These are phyloP conservation scores for Coemansia sp. DNA, from an alignment of 192 early-diverging fungal genomes.

Conservation along the genomic window DNA sequence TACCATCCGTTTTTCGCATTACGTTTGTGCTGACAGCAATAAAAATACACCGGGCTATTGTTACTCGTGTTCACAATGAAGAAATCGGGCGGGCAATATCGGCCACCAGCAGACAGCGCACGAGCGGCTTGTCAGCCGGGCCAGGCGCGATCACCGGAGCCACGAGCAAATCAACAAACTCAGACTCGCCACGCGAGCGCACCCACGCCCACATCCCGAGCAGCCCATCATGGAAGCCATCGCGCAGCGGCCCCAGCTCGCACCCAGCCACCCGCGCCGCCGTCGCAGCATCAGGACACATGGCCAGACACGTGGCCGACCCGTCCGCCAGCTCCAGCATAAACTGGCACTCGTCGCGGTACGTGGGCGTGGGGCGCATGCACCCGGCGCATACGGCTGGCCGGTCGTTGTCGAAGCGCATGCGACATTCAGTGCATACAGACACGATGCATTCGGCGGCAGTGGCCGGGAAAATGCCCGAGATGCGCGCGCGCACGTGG, in stretches of 20 bases:
- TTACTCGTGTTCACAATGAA: too few species aligned
- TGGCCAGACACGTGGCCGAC: constrained; percentile 13
- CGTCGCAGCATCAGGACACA: constrained; percentile 4
- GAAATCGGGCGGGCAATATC: constrained; percentile 4
- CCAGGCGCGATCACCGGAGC: constrained; percentile 11
- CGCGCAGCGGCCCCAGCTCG: not conserved
- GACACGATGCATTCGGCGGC: not conserved
- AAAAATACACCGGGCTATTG: too few species aligned
- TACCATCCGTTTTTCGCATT: too few species aligned
- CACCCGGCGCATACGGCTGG: not conserved
- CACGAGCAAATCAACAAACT: constrained; percentile 5
- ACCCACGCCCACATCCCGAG: constrained; percentile 2
- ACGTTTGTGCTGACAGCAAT: too few species aligned
- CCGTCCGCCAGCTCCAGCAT: constrained; percentile 10
- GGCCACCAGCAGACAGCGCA: constrained; percentile 3
- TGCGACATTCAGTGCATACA: constrained; percentile 4
- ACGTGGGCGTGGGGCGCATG: not conserved
- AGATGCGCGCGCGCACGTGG: constrained; percentile 6
- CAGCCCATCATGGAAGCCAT: constrained; percentile 1
- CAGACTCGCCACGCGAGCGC: not conserved
- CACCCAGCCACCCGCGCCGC: too few species aligned
- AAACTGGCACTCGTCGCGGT: constrained; percentile 5
- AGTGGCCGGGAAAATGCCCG: constrained; percentile 1
- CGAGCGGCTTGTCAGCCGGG: constrained; percentile 4
- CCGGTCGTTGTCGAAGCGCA: not conserved